Evolutionary conservation across 129 eudicot species (phyloP).

Genomic region (Daucus carota): DNA sequence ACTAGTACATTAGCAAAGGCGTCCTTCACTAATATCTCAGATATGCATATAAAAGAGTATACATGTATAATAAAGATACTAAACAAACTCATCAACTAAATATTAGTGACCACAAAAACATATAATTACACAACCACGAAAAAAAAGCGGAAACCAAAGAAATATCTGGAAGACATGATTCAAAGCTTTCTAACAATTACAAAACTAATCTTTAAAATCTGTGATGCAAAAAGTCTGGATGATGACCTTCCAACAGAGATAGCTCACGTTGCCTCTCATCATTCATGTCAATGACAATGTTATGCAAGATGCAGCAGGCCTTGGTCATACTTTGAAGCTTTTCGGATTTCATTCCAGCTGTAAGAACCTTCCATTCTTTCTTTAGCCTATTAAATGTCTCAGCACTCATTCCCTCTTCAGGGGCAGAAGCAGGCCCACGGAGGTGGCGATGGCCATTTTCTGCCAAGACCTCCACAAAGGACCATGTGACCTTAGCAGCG

Average conservation of each 20-base stretch:
- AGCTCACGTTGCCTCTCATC: constrained; percentile 41
- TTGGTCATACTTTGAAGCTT: constrained; percentile 57
- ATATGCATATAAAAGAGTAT: too few relatives aligned
- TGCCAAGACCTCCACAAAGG: constrained; percentile 75
- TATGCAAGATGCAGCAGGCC: constrained; percentile 60
- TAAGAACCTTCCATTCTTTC: constrained; percentile 71
- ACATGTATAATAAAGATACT: not conserved
- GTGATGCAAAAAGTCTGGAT: constrained; percentile 43
- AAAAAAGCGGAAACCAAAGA: not conserved
- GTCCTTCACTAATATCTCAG: too few relatives aligned
- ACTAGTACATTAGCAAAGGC: constrained; percentile 24
- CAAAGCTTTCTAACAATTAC: not conserved
- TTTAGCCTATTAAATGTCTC: constrained; percentile 64
- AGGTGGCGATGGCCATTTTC: constrained; percentile 58
- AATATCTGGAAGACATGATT: not conserved
- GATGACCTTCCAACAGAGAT: constrained; percentile 37
- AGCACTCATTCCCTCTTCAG: constrained; percentile 41
- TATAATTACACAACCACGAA: not conserved
- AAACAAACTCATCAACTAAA: not conserved
- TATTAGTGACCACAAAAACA: not conserved
- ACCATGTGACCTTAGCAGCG: constrained; percentile 76
- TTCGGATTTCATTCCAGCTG: constrained; percentile 71
- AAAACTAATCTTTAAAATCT: not conserved
- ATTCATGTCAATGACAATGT: constrained; percentile 70
- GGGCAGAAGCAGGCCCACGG: constrained; percentile 55